These are phyloP conservation scores for Moricandia arvensis DNA, from an alignment of 345 rosid species.

Conservation along the genomic window DNA sequence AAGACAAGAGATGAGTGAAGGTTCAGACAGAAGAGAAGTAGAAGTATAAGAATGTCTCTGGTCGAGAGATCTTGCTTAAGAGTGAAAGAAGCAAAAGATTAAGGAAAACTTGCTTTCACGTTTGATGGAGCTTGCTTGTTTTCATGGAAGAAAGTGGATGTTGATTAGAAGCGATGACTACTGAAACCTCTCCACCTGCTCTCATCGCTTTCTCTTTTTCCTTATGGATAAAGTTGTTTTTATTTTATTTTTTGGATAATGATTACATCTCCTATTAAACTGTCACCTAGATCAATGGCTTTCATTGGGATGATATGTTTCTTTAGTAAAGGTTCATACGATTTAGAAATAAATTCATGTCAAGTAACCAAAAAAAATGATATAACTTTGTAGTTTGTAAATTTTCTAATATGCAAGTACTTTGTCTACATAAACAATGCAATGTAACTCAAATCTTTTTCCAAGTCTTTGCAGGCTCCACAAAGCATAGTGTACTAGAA, in stretches of 20 bases:
- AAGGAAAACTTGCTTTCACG: slow-evolving; percentile 37
- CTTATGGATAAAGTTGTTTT: slow-evolving; percentile 7
- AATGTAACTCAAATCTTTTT: no score
- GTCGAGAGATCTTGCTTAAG: slow-evolving; percentile 12
- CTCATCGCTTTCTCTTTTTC: neutral
- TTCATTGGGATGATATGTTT: neutral
- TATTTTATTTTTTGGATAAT: slow-evolving; percentile 18
- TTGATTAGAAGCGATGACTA: slow-evolving; percentile 39
- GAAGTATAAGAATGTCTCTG: slow-evolving; percentile 5
- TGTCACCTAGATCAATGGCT: neutral
- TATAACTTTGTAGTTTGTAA: no score
- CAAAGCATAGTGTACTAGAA: no score
- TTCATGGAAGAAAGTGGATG: slow-evolving; percentile 32
- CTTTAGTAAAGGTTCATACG: neutral
- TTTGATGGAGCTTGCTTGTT: slow-evolving; percentile 31
- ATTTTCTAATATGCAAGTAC: no score
- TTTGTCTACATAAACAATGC: no score
- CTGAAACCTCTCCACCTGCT: slow-evolving; percentile 4
- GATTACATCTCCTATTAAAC: neutral
- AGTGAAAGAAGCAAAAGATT: slow-evolving; percentile 8
- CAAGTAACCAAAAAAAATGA: no score
- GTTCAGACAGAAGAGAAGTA: neutral
- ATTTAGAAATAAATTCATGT: neutral
- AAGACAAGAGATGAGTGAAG: slow-evolving; percentile 16
- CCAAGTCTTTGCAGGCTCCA: no score